Evolutionary conservation across 345 rosid genomes (phyloP), one percentile per base, ranked within the genome.

Genomic region (Citrus maxima): DNA sequence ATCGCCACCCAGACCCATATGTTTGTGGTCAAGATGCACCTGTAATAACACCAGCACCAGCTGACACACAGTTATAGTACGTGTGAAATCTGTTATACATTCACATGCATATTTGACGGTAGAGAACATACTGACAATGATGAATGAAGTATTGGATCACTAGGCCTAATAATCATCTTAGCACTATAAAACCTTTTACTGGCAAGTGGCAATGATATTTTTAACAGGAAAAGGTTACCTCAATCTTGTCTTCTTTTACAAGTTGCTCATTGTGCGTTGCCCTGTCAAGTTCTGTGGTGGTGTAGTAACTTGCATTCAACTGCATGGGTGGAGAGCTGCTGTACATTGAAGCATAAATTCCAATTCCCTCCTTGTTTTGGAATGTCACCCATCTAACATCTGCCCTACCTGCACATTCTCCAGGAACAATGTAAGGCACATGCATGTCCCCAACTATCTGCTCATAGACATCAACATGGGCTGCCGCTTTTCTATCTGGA

Each of bases 1-100:
- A 59, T 94, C 99, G 80, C 99, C 99, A 8, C 91, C 68, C 40
- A 64, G 4, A 3, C 98, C 99, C 97, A 93, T 96, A 87, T 96
- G 99, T 83, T 89, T 93, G 86, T 96, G 97, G 86, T 96, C 98
- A 10, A 96, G 95, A 86, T 96, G 99, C 71, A 96, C 97, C 98
- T 96, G 81, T 64, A 79, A 70, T 64, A n/a, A 42, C 60, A 56
- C 42, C 77, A 81, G 37, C 58, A 51, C 42, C 51, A 67, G 38
- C 18, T 40, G 5, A 59, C 24, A 59, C 24, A 28, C 54, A 2
- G 66, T 59, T 70, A 70, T 38, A 13, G 46, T 61, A 18, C 0
- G 7, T n/a, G 51, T 49, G 58, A 27, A 75, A 24, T 37, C n/a
- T 19, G 7, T 24, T 1, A 54, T 37, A 12, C 51, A 59, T 67